Percentiles rank a stretch among this genome's conserved stretches.
Conservation (phyloP, 2,329 filamentous ascomycete genomes). For the Fusarium stilboides region DNA sequence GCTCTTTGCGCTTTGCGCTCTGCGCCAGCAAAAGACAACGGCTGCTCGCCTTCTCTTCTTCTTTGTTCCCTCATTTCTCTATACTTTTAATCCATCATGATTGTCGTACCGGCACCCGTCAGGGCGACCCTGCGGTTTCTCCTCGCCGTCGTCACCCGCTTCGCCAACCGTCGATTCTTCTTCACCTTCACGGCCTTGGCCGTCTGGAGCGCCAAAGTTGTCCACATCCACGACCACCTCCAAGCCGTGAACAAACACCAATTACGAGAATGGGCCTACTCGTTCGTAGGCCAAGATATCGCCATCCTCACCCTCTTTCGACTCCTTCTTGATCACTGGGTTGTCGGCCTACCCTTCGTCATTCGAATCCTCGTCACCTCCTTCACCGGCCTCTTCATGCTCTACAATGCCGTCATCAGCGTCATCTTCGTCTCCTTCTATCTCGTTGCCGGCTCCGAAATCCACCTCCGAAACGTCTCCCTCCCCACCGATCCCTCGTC, state of each 20-base stretch:
- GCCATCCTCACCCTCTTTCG: slow-evolving; percentile 52
- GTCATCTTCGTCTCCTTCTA: slow-evolving; percentile 51
- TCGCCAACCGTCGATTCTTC: slow-evolving; percentile 50
- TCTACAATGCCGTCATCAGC: slow-evolving; percentile 20
- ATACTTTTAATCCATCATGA: slow-evolving; percentile 8
- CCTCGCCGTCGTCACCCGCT: slow-evolving; percentile 29
- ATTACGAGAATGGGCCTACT: slow-evolving; percentile 40
- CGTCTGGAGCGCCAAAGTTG: slow-evolving; percentile 50
- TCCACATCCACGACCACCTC: slow-evolving; percentile 52
- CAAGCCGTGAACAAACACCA: slow-evolving; percentile 41
- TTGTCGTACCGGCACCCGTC: neutral
- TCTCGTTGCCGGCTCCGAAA: slow-evolving; percentile 50
- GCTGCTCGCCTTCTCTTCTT: neutral
- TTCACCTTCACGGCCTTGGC: slow-evolving; percentile 51
- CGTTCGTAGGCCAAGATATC: slow-evolving; percentile 55
- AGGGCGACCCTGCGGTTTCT: neutral
- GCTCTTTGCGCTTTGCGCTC: neutral
- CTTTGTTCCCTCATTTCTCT: neutral
- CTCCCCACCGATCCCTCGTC: slow-evolving; percentile 51
- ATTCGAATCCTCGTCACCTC: slow-evolving; percentile 20
- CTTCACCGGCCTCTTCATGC: slow-evolving; percentile 6
- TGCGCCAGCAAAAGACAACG: neutral
- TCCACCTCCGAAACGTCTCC: slow-evolving; percentile 54
- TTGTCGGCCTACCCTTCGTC: slow-evolving; percentile 30
- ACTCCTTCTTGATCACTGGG: slow-evolving; percentile 48